Evolutionary conservation across 768 basidiomycete species (phyloP), one percentile per base, ranked within the genome.

Genomic region (Paxillus involutus): DNA sequence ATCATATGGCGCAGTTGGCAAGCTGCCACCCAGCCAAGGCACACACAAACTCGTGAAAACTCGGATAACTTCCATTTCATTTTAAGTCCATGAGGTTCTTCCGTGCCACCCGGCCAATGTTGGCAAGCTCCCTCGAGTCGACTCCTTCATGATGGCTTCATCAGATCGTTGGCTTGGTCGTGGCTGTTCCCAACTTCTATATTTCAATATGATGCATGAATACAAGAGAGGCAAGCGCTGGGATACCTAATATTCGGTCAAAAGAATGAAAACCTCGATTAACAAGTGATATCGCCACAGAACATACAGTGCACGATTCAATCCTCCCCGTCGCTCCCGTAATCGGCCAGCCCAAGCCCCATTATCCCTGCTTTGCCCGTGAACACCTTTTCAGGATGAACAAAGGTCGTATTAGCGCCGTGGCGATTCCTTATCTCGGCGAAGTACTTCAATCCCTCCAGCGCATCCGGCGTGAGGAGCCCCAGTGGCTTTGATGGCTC

Each of bases 361-460:
- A 75, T 67, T 6, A 73, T 65, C 48, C 46, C 53, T 37, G 53
- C 44, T 48, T 70, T 63, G 12, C 75, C 66, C 48, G 72, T 63
- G 2, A 72, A 64, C 8, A 59, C 52, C 1, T 71, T 62, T 4
- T 66, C 63, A 19, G 44, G 3, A 3, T 6, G 45, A 3, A 6
- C 26, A 19, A 30, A 36, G 9, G 37, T 11, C 11, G 21, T 29
- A 33, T 47, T 46, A 7, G 52, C 61, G 26, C 80, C 86, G 58
- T 85, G 86, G 58, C 83, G 76, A 73, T 85, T 83, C 57, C 88
- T 82, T 59, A 98, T 85, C 70, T 94, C 88, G 8, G 94, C 86
- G 66, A 97, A 94, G 64, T 92, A 95, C 68, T 87, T 91, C 47
- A 99, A 72, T 44, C 94, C 89, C 62, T 96, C 92, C 24, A 98